A percentile compares a stretch with the other conserved stretches of the same genome.
These are phyloP conservation scores for Cordyceps pruinosa DNA, from an alignment of 2,329 filamentous ascomycete genomes.

Conservation along the genomic window DNA sequence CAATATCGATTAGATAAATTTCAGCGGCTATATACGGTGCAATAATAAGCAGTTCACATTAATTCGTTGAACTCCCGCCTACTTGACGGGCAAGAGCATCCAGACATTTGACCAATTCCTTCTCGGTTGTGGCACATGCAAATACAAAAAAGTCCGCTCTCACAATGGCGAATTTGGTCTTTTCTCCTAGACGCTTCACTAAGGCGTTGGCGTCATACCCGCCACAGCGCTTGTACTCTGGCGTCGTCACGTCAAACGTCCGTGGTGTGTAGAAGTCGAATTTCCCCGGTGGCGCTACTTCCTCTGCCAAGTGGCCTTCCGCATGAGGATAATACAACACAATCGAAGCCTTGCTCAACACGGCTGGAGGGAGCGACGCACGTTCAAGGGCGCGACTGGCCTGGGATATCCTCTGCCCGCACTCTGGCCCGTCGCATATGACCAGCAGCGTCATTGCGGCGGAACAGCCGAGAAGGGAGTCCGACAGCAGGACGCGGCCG, in stretches of 20 bases:
- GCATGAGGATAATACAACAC: not conserved
- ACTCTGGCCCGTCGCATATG: not conserved
- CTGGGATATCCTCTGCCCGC: not conserved
- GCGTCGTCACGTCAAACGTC: not conserved
- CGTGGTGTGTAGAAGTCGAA: not conserved
- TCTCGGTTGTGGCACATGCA: constrained; percentile 6
- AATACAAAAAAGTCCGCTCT: constrained; percentile 15
- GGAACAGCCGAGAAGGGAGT: not conserved
- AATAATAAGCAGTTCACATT: too few relatives aligned
- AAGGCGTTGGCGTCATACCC: not conserved
- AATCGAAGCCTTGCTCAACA: not conserved
- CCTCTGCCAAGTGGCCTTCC: not conserved
- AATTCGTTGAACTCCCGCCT: too few relatives aligned
- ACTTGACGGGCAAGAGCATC: not conserved
- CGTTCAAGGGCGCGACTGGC: not conserved
- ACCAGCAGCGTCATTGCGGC: constrained; percentile 10
- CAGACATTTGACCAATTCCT: not conserved
- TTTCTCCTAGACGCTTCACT: constrained; percentile 1
- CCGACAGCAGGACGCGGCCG: not conserved
- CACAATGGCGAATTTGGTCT: constrained; percentile 10
- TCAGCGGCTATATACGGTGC: too few relatives aligned
- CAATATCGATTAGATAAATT: too few relatives aligned
- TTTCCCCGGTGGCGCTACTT: not conserved
- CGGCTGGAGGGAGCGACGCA: not conserved
- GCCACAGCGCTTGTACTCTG: not conserved